These are phyloP conservation scores for Ogataea methylovora DNA, from an alignment of 805 yeast species.

Conservation along the genomic window DNA sequence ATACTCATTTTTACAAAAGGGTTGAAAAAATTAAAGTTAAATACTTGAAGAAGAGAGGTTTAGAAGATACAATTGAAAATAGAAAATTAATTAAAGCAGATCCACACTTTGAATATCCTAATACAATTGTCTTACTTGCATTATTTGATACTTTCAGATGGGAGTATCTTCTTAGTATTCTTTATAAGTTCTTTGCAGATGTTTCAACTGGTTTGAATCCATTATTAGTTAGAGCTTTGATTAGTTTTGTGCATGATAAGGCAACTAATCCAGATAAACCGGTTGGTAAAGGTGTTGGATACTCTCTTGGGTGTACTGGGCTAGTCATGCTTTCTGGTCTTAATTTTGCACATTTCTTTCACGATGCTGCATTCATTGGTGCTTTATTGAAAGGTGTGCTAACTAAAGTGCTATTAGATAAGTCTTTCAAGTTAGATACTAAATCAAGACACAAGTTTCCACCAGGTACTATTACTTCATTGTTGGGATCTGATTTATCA, in stretches of 20 bases:
- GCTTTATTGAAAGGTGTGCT: constrained; percentile 64
- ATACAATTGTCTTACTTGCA: constrained; percentile 35
- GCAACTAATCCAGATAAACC: constrained; percentile 33
- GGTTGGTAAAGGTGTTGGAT: constrained; percentile 63
- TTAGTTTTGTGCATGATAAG: constrained; percentile 51
- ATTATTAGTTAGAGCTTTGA: constrained; percentile 54
- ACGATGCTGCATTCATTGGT: constrained; percentile 54
- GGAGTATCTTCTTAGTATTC: constrained; percentile 33
- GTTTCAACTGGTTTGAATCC: constrained; percentile 52
- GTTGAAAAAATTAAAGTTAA: constrained; percentile 22
- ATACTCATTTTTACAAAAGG: constrained; percentile 23
- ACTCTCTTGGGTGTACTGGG: constrained; percentile 58
- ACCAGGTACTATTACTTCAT: constrained; percentile 63
- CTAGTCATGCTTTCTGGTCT: constrained; percentile 45
- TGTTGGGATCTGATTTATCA: constrained; percentile 76
- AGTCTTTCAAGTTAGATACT: constrained; percentile 55
- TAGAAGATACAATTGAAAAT: constrained; percentile 28
- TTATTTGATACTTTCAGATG: constrained; percentile 42
- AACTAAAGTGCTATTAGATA: constrained; percentile 62
- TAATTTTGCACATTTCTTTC: constrained; percentile 55
- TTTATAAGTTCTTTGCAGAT: constrained; percentile 39
- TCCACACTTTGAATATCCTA: constrained; percentile 34
- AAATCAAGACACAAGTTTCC: constrained; percentile 54
- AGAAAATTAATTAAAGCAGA: constrained; percentile 19
- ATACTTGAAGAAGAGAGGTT: constrained; percentile 25